These are phyloP conservation scores for Rhodosporidiobolus sp. DNA, from an alignment of 768 basidiomycete species.

Conservation along the genomic window DNA sequence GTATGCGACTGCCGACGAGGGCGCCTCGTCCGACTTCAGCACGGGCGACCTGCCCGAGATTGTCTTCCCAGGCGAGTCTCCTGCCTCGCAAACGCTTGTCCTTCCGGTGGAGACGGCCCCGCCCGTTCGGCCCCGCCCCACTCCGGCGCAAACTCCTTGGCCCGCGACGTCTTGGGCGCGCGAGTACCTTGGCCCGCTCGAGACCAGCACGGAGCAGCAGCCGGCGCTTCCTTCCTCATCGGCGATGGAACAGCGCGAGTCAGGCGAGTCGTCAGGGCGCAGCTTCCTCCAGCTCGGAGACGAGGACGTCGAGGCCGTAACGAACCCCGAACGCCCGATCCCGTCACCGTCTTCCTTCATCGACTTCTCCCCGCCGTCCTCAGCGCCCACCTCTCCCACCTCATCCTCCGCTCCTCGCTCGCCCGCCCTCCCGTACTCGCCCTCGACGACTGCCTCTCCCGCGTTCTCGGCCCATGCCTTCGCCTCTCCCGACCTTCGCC, in stretches of 20 bases:
- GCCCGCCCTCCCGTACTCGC: neutral
- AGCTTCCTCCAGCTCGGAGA: constrained; percentile 19
- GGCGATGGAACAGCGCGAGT: neutral
- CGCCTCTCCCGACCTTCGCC: neutral
- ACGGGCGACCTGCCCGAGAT: neutral
- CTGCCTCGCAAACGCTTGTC: neutral
- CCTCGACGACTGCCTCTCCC: neutral
- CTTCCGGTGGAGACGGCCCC: neutral
- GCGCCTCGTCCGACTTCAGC: neutral
- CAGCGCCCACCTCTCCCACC: neutral
- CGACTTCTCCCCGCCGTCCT: neutral
- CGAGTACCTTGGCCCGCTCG: constrained; percentile 20
- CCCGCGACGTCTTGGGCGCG: constrained; percentile 21
- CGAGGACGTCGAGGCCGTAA: neutral
- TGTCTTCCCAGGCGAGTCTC: neutral
- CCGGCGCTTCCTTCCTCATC: neutral
- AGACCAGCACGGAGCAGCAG: neutral
- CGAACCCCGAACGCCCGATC: neutral
- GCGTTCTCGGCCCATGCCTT: neutral
- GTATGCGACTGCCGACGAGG: constrained; percentile 8
- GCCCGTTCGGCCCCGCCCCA: neutral
- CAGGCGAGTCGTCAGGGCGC: neutral
- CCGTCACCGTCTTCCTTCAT: constrained; percentile 9
- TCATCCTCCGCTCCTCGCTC: neutral
- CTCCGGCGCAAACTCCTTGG: constrained; percentile 9